Evolutionary conservation across 2,329 filamentous ascomycete species (phyloP), one percentile per base, ranked within the genome.

Genomic region (Cladophialophora bantiana): DNA sequence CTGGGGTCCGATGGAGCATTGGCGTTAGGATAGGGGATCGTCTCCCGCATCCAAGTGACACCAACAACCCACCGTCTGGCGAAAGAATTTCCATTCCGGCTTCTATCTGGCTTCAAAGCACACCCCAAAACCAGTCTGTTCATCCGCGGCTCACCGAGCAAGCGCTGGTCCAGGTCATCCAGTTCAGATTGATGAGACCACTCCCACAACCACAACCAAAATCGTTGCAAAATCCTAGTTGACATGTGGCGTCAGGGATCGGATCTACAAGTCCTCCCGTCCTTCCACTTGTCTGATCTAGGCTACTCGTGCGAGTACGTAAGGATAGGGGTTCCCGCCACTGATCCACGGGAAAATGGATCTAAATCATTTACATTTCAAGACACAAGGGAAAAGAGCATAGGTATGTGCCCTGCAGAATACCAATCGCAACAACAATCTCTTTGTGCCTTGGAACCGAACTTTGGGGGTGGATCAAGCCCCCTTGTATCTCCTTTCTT

Each of bases 61-160:
- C 57, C 64, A 62, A 32, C 42, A 48, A 59, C 57, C 64, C 59
- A 20, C 42, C 48, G 64, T 59, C 45, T 48, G 60, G 50, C 45
- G 31, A 58, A 45, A 63, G 62, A 63, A 65, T 59, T 69, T 67
- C 68, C 59, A 67, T 64, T 26, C 58, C 65, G 65, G 58, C 64
- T 65, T 67, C 65, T 35, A 69, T 67, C 56, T 54, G 60, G 56
- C 52, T 40, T 59, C 35, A 59, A 58, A 31, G 31, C 40, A 35
- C n/a, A 45, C 7, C 18, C 32, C 13, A 18, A n/a, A 10, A 26
- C 26, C 42, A 48, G n/a, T 20, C n/a, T 52, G n/a, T 34, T 48
- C 26, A n/a, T 38, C 26, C 13, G 45, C 50, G 59, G 59, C 45
- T 50, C 45, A 31, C 12, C 42, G 10, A 3, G 42, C 18, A 26